Evolutionary conservation across 371 early-diverging fungal species (phyloP).

Genomic region (Mucor irregularis): DNA sequence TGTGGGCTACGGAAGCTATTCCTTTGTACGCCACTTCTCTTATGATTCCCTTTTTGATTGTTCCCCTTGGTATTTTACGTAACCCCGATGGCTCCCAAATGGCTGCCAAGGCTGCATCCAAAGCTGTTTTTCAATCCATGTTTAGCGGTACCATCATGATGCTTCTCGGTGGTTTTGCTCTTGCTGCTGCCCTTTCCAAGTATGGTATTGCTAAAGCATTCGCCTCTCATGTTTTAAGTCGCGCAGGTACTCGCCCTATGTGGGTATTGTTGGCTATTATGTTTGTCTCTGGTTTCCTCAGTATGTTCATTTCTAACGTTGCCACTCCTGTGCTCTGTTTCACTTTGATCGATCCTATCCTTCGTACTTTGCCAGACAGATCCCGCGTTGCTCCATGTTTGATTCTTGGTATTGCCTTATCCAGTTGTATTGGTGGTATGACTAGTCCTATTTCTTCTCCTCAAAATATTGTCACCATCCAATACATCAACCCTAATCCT

Average conservation of each 20-base stretch:
- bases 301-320: slow-evolving; percentile 85
- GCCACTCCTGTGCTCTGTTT: slow-evolving; percentile 87
- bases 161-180: slow-evolving; percentile 92
- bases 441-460: slow-evolving; percentile 96
- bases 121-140: slow-evolving; percentile 87
- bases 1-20: slow-evolving; percentile 81
- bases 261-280: slow-evolving; percentile 75
- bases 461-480: slow-evolving; percentile 89
- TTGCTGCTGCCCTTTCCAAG: slow-evolving; percentile 70
- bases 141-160: slow-evolving; percentile 95
- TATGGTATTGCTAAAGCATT: slow-evolving; percentile 75
- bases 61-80: slow-evolving; percentile 70
- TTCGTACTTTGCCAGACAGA: slow-evolving; percentile 64
- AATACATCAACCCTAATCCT: slow-evolving; percentile 83
- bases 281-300: slow-evolving; percentile 72
- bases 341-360: slow-evolving; percentile 73
- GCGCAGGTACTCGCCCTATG: slow-evolving; percentile 72
- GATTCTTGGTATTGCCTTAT: slow-evolving; percentile 92
- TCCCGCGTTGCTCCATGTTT: slow-evolving; percentile 82
- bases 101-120: slow-evolving; percentile 77
- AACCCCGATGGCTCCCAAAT: slow-evolving; percentile 48
- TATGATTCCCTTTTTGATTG: slow-evolving; percentile 76
- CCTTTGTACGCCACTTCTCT: slow-evolving; percentile 84
- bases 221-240: slow-evolving; percentile 68
- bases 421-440: slow-evolving; percentile 96